Percentiles rank a stretch among this genome's conserved stretches.
Conservation (phyloP, 305 asterid genomes). For the Ilex paraguariensis region DNA sequence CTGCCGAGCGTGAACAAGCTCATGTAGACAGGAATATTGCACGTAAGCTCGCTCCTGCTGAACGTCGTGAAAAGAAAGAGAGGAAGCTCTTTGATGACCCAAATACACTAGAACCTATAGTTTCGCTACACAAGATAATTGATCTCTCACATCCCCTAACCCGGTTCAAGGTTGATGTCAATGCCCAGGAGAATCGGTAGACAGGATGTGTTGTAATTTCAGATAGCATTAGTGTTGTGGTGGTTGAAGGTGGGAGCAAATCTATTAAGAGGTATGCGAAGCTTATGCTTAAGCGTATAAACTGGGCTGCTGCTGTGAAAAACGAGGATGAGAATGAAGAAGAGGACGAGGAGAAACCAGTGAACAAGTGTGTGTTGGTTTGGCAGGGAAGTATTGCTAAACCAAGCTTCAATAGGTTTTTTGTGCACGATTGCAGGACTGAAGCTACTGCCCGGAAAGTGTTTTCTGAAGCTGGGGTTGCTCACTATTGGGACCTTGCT, state of each 20-base stretch:
- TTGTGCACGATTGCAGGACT: slow-evolving; percentile 71
- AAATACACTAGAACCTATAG: slow-evolving; percentile 49
- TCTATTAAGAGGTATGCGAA: slow-evolving; percentile 82
- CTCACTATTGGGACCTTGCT: slow-evolving; percentile 87
- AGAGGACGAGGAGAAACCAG: slow-evolving; percentile 46
- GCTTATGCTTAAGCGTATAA: slow-evolving; percentile 84
- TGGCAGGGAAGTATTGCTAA: slow-evolving; percentile 92
- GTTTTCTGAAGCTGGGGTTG: slow-evolving; percentile 74
- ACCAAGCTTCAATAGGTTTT: slow-evolving; percentile 52
- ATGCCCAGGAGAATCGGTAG: slow-evolving; percentile 82
- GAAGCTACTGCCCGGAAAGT: slow-evolving; percentile 76
- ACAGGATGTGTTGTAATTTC: slow-evolving; percentile 80
- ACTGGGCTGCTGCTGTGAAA: slow-evolving; percentile 67
- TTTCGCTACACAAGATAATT: slow-evolving; percentile 73
- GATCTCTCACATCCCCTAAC: slow-evolving; percentile 87
- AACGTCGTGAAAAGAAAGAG: slow-evolving; percentile 92
- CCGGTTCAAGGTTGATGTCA: slow-evolving; percentile 80
- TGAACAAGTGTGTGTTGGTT: slow-evolving; percentile 71
- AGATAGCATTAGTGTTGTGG: slow-evolving; percentile 70
- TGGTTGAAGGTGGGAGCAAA: slow-evolving; percentile 86
- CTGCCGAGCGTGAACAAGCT: slow-evolving; percentile 98
- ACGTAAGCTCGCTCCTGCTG: slow-evolving; percentile 92
- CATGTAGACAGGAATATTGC: slow-evolving; percentile 82
- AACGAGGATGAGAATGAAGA: slow-evolving; percentile 42
- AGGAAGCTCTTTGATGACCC: slow-evolving; percentile 72